phyloP scores from a whole-genome alignment of 768 basidiomycete genomes.

The Auricularia sp. region DNA sequence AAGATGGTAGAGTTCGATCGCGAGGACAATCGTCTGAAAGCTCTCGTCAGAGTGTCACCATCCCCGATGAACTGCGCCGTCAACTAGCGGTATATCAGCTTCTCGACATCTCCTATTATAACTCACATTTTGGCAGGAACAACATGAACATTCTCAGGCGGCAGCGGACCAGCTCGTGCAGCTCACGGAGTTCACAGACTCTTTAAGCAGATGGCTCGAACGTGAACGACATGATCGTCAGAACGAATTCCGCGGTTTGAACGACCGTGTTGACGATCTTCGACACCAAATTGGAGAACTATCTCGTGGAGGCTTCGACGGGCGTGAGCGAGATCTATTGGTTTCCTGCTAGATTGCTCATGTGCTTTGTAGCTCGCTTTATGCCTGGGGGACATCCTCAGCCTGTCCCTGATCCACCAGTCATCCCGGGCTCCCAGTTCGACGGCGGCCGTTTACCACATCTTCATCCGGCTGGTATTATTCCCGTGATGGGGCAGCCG shows the following conservation, averaged over 20 bases:
- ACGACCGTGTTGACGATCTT: slow-evolving; percentile 47
- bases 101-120: neutral
- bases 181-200: slow-evolving; percentile 50
- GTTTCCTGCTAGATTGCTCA: neutral
- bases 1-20: neutral
- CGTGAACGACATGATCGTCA: slow-evolving; percentile 74
- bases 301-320: neutral
- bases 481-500: neutral
- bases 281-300: slow-evolving; percentile 14
- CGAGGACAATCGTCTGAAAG: neutral
- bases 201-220: slow-evolving; percentile 69
- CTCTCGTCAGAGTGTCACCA: neutral
- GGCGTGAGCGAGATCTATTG: neutral
- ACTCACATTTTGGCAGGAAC: neutral
- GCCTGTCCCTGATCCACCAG: neutral
- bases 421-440: too few relatives aligned
- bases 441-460: too few relatives aligned
- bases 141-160: neutral
- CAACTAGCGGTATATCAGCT: neutral
- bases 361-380: neutral
- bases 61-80: neutral
- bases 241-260: slow-evolving; percentile 55
- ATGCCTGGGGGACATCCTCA: neutral
- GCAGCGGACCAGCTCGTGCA: slow-evolving; percentile 11
- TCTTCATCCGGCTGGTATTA: neutral